phyloP scores from a whole-genome alignment of 2,329 filamentous ascomycete genomes.

The Clarireedia monteithiana region DNA sequence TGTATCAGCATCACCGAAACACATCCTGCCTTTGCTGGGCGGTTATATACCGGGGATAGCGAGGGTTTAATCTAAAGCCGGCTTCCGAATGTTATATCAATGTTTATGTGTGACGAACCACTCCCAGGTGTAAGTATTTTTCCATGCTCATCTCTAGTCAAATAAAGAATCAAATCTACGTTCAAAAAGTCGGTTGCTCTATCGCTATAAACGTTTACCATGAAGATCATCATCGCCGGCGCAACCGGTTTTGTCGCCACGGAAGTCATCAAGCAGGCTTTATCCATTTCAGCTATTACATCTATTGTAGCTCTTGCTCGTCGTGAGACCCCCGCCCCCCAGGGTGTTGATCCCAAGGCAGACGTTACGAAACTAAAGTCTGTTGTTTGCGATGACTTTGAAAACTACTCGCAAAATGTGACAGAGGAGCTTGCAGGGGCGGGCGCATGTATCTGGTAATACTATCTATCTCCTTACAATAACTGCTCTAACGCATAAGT shows the following conservation, averaged over 20 bases:
- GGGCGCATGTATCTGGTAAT: slow-evolving; percentile 33
- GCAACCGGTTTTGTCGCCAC: slow-evolving; percentile 30
- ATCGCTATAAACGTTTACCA: not conserved
- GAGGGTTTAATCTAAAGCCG: no score
- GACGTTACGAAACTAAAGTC: slow-evolving; percentile 27
- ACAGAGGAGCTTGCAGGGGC: slow-evolving; percentile 27
- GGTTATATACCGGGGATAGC: no score
- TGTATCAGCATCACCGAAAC: no score
- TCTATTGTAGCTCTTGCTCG: slow-evolving; percentile 28
- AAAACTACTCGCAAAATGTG: slow-evolving; percentile 27
- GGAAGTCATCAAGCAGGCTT: slow-evolving; percentile 30
- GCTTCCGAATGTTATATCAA: no score
- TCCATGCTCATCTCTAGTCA: no score
- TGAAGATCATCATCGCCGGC: not conserved
- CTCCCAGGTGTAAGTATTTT: no score
- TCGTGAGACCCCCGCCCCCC: slow-evolving; percentile 12
- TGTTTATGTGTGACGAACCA: no score
- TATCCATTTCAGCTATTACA: slow-evolving; percentile 25
- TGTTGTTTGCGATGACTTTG: slow-evolving; percentile 29
- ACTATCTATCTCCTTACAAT: not conserved
- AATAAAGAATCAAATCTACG: no score
- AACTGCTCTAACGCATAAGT: not conserved
- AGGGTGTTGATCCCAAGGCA: not conserved
- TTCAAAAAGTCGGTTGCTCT: no score
- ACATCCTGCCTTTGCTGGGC: no score